These are phyloP conservation scores for Termitomyces sp. DNA, from an alignment of 1,284 basidiomycete species.

Conservation along the genomic window DNA sequence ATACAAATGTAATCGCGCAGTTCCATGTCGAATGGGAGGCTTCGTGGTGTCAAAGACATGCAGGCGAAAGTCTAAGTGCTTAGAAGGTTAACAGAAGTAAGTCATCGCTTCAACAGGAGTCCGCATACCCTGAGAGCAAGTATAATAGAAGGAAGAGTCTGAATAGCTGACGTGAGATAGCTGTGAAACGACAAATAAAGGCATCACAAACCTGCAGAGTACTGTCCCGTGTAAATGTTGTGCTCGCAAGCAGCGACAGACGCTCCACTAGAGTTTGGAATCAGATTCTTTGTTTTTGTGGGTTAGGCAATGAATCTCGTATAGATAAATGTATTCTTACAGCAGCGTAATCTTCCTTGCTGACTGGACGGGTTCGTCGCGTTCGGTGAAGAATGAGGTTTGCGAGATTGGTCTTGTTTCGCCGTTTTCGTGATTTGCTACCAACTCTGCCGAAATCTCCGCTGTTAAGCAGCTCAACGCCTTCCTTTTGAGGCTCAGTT, in stretches of 20 bases:
- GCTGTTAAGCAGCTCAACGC: constrained; percentile 65
- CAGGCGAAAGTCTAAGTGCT: constrained; percentile 68
- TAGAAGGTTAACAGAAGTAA: not conserved
- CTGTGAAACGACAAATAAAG: not conserved
- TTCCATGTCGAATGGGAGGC: constrained; percentile 30
- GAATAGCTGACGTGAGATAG: constrained; percentile 4
- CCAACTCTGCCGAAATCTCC: constrained; percentile 83
- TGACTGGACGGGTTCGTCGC: constrained; percentile 28
- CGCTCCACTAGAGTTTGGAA: constrained; percentile 86
- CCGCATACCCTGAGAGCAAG: constrained; percentile 66
- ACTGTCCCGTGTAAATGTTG: constrained; percentile 93
- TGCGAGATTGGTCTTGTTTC: constrained; percentile 41
- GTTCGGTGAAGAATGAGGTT: constrained; percentile 41
- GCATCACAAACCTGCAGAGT: constrained; percentile 56
- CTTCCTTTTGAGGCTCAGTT: constrained; percentile 65
- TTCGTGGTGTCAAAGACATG: constrained; percentile 83
- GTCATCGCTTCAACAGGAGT: not conserved
- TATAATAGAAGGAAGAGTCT: constrained; percentile 82
- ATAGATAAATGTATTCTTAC: constrained; percentile 30
- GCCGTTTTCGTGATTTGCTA: constrained; percentile 38
- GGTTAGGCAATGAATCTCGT: not conserved
- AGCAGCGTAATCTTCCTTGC: constrained; percentile 49
- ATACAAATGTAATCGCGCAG: constrained; percentile 18
- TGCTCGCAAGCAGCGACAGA: constrained; percentile 79
- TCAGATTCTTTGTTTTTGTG: constrained; percentile 45